phyloP scores from a whole-genome alignment of 2,329 filamentous ascomycete species.

The Botryotinia narcissicola region DNA sequence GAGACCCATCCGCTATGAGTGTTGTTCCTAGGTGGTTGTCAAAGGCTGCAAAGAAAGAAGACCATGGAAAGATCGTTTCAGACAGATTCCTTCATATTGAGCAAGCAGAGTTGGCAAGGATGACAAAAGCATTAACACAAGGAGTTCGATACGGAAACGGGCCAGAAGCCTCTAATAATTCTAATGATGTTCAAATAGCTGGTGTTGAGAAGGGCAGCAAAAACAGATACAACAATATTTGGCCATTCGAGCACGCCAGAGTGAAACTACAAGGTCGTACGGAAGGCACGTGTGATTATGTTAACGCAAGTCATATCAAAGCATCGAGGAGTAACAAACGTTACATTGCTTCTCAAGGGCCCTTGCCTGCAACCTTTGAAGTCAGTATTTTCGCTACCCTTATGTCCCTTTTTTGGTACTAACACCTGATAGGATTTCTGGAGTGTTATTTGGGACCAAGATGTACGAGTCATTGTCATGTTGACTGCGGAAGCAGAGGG shows the following conservation, averaged over 20 bases:
- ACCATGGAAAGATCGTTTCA: slow-evolving; percentile 78
- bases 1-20: slow-evolving; percentile 43
- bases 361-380: slow-evolving; percentile 86
- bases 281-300: slow-evolving; percentile 78
- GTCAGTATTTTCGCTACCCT: slow-evolving; percentile 49
- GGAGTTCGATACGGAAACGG: slow-evolving; percentile 54
- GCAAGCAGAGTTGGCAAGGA: slow-evolving; percentile 81
- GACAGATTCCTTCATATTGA: slow-evolving; percentile 84
- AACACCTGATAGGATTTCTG: slow-evolving; percentile 74
- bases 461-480: slow-evolving; percentile 93
- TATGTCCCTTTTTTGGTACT: slow-evolving; percentile 10
- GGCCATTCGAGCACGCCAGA: slow-evolving; percentile 90
- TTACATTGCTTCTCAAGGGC: slow-evolving; percentile 95
- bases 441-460: slow-evolving; percentile 96
- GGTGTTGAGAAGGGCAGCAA: slow-evolving; percentile 93
- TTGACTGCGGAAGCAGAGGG: slow-evolving; percentile 92
- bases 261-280: slow-evolving; percentile 72
- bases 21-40: slow-evolving; percentile 73
- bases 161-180: slow-evolving; percentile 31
- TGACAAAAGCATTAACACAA: slow-evolving; percentile 74
- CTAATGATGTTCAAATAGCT: slow-evolving; percentile 65
- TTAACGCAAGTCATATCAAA: slow-evolving; percentile 88
- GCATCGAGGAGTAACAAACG: slow-evolving; percentile 79
- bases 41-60: slow-evolving; percentile 60
- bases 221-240: slow-evolving; percentile 97